Percentiles rank a stretch among this genome's conserved stretches.
These are phyloP conservation scores for Trypanosoma congolense DNA, from an alignment of 208 protist genomes.

Conservation along the genomic window DNA sequence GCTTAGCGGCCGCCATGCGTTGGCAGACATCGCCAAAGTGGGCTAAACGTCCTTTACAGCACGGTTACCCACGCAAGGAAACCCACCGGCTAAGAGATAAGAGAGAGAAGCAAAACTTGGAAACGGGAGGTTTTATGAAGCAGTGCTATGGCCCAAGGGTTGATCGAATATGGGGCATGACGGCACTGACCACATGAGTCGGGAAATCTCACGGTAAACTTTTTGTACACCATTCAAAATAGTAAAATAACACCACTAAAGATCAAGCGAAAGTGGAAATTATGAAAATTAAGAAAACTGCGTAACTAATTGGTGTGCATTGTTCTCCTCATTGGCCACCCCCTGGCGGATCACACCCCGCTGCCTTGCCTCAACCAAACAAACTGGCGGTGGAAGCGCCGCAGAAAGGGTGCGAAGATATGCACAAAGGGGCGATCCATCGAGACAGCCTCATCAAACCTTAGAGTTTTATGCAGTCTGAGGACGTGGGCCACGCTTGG, in stretches of 20 bases:
- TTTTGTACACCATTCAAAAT: conserved; percentile 2
- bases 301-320: conserved; percentile 7
- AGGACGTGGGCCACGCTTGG: conserved; percentile 14
- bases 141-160: no score
- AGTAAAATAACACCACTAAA: conserved; percentile 7
- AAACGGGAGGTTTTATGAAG: no score
- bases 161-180: no score
- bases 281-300: no score
- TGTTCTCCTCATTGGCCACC: conserved; percentile 16
- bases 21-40: conserved; percentile 9
- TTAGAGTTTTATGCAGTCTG: no score
- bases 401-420: conserved; percentile 19
- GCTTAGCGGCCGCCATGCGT: conserved; percentile 21
- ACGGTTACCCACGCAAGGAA: neutral
- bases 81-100: conserved; percentile 10
- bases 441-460: conserved; percentile 10
- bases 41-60: neutral
- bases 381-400: conserved; percentile 15
- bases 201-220: no score
- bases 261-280: no score
- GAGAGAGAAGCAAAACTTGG: conserved; percentile 19
- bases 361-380: conserved; percentile 18
- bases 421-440: conserved; percentile 16
- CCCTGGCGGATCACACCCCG: conserved; percentile 18
- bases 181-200: no score